These are phyloP conservation scores for Ceriops decandra DNA, from an alignment of 345 rosid species.

Conservation along the genomic window DNA sequence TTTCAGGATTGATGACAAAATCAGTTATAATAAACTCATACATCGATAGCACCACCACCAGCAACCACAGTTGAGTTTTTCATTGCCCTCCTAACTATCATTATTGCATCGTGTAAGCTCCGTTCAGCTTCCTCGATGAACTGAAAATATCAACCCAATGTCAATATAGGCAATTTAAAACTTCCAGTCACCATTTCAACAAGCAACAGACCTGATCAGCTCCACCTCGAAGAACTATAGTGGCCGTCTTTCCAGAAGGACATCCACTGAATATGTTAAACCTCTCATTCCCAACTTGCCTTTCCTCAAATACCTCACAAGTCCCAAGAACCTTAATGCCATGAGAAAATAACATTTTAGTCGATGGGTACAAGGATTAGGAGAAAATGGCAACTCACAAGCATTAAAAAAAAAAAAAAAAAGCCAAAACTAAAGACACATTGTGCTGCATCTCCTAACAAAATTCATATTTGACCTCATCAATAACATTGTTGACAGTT, in stretches of 20 bases:
- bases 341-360: slow-evolving; percentile 1
- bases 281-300: slow-evolving; percentile 97
- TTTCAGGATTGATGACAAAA: background rate
- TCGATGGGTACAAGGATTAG: background rate
- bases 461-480: slow-evolving; percentile 48
- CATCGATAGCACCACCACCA: slow-evolving; percentile 99
- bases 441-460: background rate
- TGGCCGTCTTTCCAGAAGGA: slow-evolving; percentile 89
- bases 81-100: slow-evolving; percentile 96
- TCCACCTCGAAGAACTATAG: slow-evolving; percentile 99
- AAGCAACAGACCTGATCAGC: slow-evolving; percentile 85
- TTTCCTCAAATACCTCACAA: slow-evolving; percentile 94
- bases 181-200: background rate
- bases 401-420: background rate
- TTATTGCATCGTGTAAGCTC: slow-evolving; percentile 98
- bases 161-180: background rate
- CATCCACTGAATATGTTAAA: slow-evolving; percentile 98
- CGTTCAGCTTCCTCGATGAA: slow-evolving; percentile 99
- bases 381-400: background rate
- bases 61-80: slow-evolving; percentile 98
- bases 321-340: slow-evolving; percentile 82
- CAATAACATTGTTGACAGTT: slow-evolving; percentile 84
- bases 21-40: slow-evolving; percentile 32
- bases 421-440: background rate
- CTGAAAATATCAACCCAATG: slow-evolving; percentile 33